Conservation (phyloP, 495 filamentous ascomycete genomes). For the Podospora pseudoanserina region DNA sequence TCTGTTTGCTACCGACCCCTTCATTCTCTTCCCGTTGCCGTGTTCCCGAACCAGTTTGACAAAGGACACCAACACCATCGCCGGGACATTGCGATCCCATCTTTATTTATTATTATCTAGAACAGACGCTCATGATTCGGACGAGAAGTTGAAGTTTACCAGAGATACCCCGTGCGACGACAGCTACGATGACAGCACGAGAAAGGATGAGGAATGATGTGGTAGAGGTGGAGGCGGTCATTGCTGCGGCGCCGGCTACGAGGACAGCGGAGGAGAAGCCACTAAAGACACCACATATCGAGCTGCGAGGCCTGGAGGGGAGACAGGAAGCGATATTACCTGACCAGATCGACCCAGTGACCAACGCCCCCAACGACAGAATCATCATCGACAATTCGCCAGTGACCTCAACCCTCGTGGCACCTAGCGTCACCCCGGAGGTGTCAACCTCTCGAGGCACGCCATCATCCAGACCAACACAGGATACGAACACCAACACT, state of each 20-base stretch:
- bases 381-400: not conserved
- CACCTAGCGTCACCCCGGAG: not conserved
- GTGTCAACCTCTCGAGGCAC: not conserved
- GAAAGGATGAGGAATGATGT: slow-evolving; percentile 4
- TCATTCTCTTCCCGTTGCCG: not conserved
- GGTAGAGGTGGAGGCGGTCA: not conserved
- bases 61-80: not conserved
- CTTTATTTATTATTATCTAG: not conserved
- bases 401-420: no score
- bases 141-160: not conserved
- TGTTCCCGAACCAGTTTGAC: not conserved
- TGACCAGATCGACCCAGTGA: not conserved
- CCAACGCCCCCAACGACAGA: no score
- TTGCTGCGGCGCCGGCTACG: not conserved
- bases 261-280: not conserved
- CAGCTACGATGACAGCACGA: not conserved
- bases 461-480: slow-evolving; percentile 16
- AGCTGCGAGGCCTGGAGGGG: not conserved
- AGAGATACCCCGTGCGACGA: slow-evolving; percentile 1
- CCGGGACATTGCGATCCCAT: not conserved
- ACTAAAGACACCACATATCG: not conserved
- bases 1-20: slow-evolving; percentile 2
- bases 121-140: not conserved
- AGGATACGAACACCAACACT: slow-evolving; percentile 24
- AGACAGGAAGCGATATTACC: slow-evolving; percentile 2